Evolutionary conservation across 257 asterid genomes (phyloP).

Genomic region (Galeopsis tetrahit): DNA sequence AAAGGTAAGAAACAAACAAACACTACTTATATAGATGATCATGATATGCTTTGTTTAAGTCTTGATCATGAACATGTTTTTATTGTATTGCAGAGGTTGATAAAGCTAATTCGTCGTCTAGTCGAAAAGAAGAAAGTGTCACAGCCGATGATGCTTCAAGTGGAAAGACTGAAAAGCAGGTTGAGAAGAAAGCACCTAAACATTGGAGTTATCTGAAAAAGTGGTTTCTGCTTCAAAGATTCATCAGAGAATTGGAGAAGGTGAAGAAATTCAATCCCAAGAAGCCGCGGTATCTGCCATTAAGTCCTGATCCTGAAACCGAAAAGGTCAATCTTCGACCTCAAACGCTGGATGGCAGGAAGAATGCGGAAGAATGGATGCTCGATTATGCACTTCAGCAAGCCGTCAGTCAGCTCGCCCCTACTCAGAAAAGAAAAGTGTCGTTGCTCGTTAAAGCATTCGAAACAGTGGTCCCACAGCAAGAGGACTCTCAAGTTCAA

Average conservation of each 20-base stretch:
- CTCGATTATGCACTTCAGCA: constrained; percentile 95
- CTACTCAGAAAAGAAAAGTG: constrained; percentile 86
- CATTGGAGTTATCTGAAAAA: constrained; percentile 96
- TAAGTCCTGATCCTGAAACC: constrained; percentile 60
- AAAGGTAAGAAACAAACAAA: constrained; percentile 42
- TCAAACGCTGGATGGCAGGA: constrained; percentile 70
- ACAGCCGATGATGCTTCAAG: constrained; percentile 27
- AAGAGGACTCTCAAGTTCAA: constrained; percentile 52
- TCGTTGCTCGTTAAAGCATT: constrained; percentile 90
- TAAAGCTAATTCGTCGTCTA: constrained; percentile 24
- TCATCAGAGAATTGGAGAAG: constrained; percentile 77
- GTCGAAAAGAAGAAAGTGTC: constrained; percentile 25
- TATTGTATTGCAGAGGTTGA: constrained; percentile 17
- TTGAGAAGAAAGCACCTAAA: constrained; percentile 71
- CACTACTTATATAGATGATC: background rate
- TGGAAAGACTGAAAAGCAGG: constrained; percentile 33
- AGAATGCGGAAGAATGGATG: constrained; percentile 90
- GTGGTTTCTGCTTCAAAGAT: constrained; percentile 92
- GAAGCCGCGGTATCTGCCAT: constrained; percentile 53
- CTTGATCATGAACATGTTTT: background rate
- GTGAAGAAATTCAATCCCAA: constrained; percentile 67
- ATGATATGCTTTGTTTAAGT: background rate
- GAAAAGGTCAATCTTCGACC: constrained; percentile 66
- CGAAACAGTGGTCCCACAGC: constrained; percentile 80
- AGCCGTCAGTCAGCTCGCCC: constrained; percentile 88